phyloP scores from a whole-genome alignment of 2,329 filamentous ascomycete genomes.

The Botrytis aclada region DNA sequence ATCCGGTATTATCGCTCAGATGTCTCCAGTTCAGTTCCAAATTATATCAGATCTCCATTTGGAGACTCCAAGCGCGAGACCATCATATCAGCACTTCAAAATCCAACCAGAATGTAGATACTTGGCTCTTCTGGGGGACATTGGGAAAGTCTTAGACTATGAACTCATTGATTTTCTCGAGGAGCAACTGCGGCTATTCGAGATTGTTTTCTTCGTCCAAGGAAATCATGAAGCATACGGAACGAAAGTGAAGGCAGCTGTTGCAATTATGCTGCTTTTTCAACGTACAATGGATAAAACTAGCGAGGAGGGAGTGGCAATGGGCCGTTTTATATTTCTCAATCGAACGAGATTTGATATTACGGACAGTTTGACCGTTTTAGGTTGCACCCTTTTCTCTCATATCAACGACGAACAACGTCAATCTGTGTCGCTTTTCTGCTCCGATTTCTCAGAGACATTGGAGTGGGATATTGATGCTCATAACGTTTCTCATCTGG shows the following conservation, averaged over 20 bases:
- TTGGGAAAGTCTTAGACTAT: conserved; percentile 16
- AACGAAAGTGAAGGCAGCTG: conserved; percentile 13
- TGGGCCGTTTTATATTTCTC: conserved; percentile 41
- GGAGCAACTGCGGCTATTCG: neutral
- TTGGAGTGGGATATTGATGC: conserved; percentile 13
- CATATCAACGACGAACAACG: conserved; percentile 40
- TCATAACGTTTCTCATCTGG: conserved; percentile 18
- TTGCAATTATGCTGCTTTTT: neutral
- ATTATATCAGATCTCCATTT: conserved; percentile 25
- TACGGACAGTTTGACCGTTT: conserved; percentile 39
- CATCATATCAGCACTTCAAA: conserved; percentile 21
- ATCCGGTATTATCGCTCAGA: conserved; percentile 7
- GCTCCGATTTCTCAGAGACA: conserved; percentile 22
- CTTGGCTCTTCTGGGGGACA: conserved; percentile 21
- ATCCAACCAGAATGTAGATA: conserved; percentile 21
- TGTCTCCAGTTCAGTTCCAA: conserved; percentile 21
- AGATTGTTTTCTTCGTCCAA: conserved; percentile 17
- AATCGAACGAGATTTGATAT: conserved; percentile 42
- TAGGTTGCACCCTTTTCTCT: conserved; percentile 52
- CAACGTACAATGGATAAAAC: neutral
- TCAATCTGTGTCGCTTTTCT: conserved; percentile 25
- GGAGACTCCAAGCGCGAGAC: conserved; percentile 22
- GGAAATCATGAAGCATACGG: neutral
- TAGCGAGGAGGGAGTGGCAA: neutral
- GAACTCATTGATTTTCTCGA: conserved; percentile 15